Percentiles rank a stretch among this genome's conserved stretches.
Conservation (phyloP, 164 flowering plant species). For the Kingdonia uniflora region DNA sequence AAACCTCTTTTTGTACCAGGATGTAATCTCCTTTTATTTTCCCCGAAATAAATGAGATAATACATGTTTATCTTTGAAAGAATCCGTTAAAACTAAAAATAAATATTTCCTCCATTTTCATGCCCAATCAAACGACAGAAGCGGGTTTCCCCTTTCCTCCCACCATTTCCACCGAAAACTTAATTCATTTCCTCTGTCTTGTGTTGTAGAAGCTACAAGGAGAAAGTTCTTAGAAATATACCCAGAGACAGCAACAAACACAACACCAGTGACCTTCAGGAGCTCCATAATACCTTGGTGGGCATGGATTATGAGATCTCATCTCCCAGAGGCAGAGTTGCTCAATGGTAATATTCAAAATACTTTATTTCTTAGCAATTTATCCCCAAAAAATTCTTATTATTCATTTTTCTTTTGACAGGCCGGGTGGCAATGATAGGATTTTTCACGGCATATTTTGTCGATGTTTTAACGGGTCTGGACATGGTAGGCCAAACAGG, state of each 20-base stretch:
- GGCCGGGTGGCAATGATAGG: constrained; percentile 71
- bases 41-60: too few species aligned
- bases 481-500: constrained; percentile 54
- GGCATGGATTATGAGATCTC: constrained; percentile 49
- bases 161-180: too few species aligned
- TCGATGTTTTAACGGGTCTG: constrained; percentile 50
- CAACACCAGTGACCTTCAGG: constrained; percentile 45
- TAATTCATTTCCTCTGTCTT: too few species aligned
- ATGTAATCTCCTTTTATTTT: too few species aligned
- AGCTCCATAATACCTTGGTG: constrained; percentile 66
- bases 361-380: not conserved
- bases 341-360: constrained; percentile 32
- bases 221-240: constrained; percentile 43
- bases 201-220: constrained; percentile 46
- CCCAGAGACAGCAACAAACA: constrained; percentile 44
- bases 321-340: constrained; percentile 57
- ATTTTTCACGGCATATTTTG: constrained; percentile 45
- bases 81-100: too few species aligned
- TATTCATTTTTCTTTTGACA: too few species aligned
- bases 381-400: too few species aligned
- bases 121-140: too few species aligned
- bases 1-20: too few species aligned
- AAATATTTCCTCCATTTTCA: too few species aligned
- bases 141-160: too few species aligned
- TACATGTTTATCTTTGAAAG: too few species aligned